Base-by-base conservation (phyloP, 805 yeast genomes). In the Barnettozyma vustinii region DNA sequence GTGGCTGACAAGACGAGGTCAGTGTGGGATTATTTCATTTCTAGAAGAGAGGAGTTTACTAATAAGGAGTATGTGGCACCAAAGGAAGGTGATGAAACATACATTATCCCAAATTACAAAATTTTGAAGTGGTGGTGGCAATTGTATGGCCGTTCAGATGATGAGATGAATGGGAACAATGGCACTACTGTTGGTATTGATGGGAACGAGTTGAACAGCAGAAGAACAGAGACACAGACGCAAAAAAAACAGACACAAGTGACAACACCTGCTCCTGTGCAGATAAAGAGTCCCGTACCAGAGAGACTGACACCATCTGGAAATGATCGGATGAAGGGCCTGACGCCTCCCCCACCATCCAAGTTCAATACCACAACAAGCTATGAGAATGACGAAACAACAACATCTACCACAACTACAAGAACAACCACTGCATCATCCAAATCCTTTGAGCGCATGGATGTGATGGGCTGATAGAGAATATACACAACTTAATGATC, bases 1-100 rank as follows among this genome's bases (percentile, higher is more conserved):
- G 39, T 71, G 25, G 63, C 72, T 10, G 65, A 80, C 3, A 69
- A 73, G 12, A 86, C 97, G 0, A 74, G 87, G 32, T 81, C 92
- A 13, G 96, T 86, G 1, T 91, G 98, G 98, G 96, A 91, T 65
- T 91, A 94, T 62, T 92, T 94, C 69, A 72, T 81, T 47, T 86
- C 96, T 6, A 71, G 97, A 21, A 72, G 73, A 18, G 64, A 64
- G 10, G 96, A 91, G 62, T 92, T 91, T 60, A 66, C 75, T 1
- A 86, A 85, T 62, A 64, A 66, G 18, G 59, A 57, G 2, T 88
- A 76, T 46, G 18, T 23, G 1, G 48, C 56, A 10, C 16, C 45
- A 16, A 72, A 70, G 15, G 44, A 56, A 9, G 47, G 35, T 10
- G 62, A 63, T 21, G 52, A 50, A 5, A 37, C 40, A 18, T 66